Base-by-base conservation (phyloP, 139 green algal species). In the Dunaliella primolecta region DNA sequence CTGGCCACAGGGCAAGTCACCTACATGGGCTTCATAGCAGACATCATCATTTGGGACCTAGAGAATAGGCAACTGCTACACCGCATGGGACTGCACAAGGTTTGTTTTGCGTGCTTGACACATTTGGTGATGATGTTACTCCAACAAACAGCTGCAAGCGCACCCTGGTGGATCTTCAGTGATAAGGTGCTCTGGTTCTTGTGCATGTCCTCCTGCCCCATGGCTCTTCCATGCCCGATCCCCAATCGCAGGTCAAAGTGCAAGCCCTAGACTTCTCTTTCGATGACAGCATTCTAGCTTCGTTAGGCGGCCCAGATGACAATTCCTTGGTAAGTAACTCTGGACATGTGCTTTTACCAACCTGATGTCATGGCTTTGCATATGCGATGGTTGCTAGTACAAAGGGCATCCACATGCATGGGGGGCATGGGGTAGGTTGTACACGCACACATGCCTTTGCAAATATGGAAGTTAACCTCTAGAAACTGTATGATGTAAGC, bases 21-120 rank as follows among this genome's bases (percentile, higher is more conserved):
- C 0, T 94, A 95, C 90, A 95, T 96, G 92, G 95, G 95, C 3
- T 95, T 97, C 88, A 92, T 88, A 25, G 95, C 95, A 29, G 93
- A 96, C 71, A 94, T 98, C 78, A 96, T 97, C 85, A 89, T 98
- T 15, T 98, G 95, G 95, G 94, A 97, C 85, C 37, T 97, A 70
- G 90, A 93, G 46, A 86, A 82, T 0, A 86, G 88, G 23, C 89
- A 86, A 37, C 80, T 95, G 23, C 21, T 96, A 57, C 93, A 97
- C 85, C 84, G 91, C 23, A 90, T 97, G 91, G 89, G 84, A 3
- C 87, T 97, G 78, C 95, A 98, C 91, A 97, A 97, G 89, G 95
- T 95, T 35, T 23, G 90, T 79, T 35, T 35, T 23, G 23, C 72
- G 72, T 78, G 24, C n/a, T 57, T 82, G 72, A 24, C 15, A 78